These are phyloP conservation scores for Candida caryicola DNA, from an alignment of 805 yeast genomes.

Conservation along the genomic window DNA sequence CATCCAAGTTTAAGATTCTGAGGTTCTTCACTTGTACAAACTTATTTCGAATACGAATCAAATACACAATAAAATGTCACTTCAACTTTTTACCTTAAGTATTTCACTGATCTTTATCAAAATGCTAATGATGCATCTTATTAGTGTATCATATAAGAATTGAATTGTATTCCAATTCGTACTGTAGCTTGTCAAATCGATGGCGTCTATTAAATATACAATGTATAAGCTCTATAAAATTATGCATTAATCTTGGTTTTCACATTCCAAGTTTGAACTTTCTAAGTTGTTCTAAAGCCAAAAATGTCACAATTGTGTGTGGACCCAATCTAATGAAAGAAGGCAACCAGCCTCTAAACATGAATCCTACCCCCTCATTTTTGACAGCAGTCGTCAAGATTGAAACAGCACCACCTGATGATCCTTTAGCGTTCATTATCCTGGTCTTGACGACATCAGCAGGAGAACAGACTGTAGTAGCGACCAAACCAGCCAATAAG, in stretches of 20 bases:
- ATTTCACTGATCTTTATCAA: no score
- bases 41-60: no score
- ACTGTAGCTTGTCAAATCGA: no score
- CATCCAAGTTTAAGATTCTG: constrained; percentile 41
- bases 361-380: constrained; percentile 71
- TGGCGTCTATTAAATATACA: no score
- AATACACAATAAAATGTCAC: no score
- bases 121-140: no score
- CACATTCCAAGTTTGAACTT: constrained; percentile 50
- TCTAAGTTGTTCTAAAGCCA: constrained; percentile 66
- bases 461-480: constrained; percentile 90
- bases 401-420: constrained; percentile 42
- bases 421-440: constrained; percentile 67
- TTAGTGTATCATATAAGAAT: no score
- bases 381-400: constrained; percentile 56
- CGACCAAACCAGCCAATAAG: constrained; percentile 78
- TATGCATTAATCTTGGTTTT: neutral
- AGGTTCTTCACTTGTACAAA: no score
- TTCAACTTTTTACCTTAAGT: no score
- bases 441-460: constrained; percentile 89
- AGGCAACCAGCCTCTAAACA: constrained; percentile 91
- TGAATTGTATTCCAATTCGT: no score
- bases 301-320: constrained; percentile 66
- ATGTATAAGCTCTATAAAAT: neutral
- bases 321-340: constrained; percentile 86